Percentiles rank a stretch among this genome's conserved stretches.
phyloP scores from a whole-genome alignment of 2,329 filamentous ascomycete genomes.

The Trichophyton rubrum region DNA sequence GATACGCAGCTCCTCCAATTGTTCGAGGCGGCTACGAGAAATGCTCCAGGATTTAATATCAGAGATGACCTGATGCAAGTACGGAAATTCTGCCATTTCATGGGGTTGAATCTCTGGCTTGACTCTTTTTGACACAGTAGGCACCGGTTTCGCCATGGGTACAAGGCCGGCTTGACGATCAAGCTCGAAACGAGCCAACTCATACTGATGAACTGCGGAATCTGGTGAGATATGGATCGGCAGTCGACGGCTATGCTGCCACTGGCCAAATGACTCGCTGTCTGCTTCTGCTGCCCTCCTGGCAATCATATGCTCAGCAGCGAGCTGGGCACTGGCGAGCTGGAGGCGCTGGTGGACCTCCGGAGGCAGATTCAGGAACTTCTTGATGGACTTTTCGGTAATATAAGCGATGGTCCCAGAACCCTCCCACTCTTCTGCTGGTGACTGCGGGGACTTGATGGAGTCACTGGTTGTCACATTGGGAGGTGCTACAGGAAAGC shows the following conservation, averaged over 20 bases:
- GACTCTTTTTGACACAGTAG: background rate
- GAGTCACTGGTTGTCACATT: background rate
- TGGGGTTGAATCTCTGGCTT: background rate
- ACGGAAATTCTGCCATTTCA: background rate
- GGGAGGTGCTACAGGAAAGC: too few relatives aligned
- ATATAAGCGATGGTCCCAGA: slow-evolving; percentile 8
- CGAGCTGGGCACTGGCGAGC: slow-evolving; percentile 11
- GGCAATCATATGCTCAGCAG: slow-evolving; percentile 6
- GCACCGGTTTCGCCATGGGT: background rate
- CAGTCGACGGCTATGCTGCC: background rate
- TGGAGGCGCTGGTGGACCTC: slow-evolving; percentile 11
- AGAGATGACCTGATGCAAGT: slow-evolving; percentile 5
- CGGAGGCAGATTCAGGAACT: slow-evolving; percentile 9
- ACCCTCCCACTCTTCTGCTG: slow-evolving; percentile 4
- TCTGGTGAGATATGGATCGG: background rate
- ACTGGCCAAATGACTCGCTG: background rate
- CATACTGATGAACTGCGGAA: slow-evolving; percentile 9
- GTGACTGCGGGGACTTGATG: too few relatives aligned
- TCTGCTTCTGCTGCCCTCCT: background rate
- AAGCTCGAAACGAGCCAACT: slow-evolving; percentile 10
- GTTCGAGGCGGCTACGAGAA: background rate
- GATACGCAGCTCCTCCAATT: slow-evolving; percentile 7
- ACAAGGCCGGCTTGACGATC: background rate
- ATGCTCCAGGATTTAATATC: slow-evolving; percentile 6
- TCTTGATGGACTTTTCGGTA: slow-evolving; percentile 3